phyloP scores from a whole-genome alignment of 1,284 basidiomycete genomes.

The Golubevia sp. region DNA sequence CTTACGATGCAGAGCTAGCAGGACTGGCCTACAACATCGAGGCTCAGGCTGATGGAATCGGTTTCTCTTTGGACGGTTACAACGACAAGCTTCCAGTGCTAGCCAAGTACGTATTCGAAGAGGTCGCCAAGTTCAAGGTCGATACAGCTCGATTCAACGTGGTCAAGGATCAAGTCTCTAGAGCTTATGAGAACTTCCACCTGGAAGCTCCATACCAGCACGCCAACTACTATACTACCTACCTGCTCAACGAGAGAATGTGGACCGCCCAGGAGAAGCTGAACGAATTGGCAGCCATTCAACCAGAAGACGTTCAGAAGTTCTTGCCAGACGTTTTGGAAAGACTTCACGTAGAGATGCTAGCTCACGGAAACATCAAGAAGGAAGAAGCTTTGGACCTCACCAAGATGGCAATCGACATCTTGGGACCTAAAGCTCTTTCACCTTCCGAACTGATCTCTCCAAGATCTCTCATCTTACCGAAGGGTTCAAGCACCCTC shows the following conservation, averaged over 20 bases:
- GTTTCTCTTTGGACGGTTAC: constrained; percentile 79
- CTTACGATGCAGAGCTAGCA: constrained; percentile 91
- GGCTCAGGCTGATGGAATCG: constrained; percentile 73
- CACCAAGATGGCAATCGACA: constrained; percentile 74
- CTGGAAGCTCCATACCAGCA: constrained; percentile 82
- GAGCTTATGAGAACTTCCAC: constrained; percentile 73
- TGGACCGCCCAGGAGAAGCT: constrained; percentile 84
- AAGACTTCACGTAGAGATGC: constrained; percentile 74
- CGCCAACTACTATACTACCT: constrained; percentile 77
- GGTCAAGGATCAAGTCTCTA: constrained; percentile 76
- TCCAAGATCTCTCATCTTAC: constrained; percentile 41
- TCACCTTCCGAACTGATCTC: constrained; percentile 22
- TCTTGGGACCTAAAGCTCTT: constrained; percentile 68
- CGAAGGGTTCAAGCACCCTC: constrained; percentile 72
- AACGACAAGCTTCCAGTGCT: constrained; percentile 90
- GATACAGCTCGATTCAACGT: constrained; percentile 76
- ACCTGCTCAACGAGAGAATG: constrained; percentile 72
- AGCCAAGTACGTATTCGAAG: constrained; percentile 75
- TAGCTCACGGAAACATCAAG: constrained; percentile 84
- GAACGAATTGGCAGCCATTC: constrained; percentile 76
- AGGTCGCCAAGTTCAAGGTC: constrained; percentile 73
- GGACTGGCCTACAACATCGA: constrained; percentile 80
- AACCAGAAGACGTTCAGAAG: constrained; percentile 72
- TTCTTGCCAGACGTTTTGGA: constrained; percentile 73
- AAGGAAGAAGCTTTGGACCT: constrained; percentile 80